These are phyloP conservation scores for Fusarium globosum DNA, from an alignment of 2,329 filamentous ascomycete genomes.

Conservation along the genomic window DNA sequence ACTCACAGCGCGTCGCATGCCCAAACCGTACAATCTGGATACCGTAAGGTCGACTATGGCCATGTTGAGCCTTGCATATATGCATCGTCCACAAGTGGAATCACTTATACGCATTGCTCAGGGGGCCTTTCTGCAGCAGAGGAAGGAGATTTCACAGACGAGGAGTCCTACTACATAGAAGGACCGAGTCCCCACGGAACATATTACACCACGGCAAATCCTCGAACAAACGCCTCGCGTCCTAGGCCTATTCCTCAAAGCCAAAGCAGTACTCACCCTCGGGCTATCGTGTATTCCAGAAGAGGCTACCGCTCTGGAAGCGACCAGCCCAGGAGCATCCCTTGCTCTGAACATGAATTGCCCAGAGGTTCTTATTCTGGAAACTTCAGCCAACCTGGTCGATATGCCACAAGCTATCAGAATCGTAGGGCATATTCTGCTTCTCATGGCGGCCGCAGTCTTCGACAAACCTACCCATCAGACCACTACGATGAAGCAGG, in stretches of 20 bases:
- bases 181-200: constrained; percentile 18
- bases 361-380: constrained; percentile 19
- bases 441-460: constrained; percentile 10
- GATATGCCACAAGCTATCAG: constrained; percentile 18
- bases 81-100: constrained; percentile 1
- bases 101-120: constrained; percentile 1
- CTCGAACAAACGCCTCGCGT: background rate
- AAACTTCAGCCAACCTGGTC: constrained; percentile 21
- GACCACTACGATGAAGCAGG: constrained; percentile 30
- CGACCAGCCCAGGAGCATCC: constrained; percentile 3
- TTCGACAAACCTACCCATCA: constrained; percentile 21
- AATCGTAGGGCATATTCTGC: constrained; percentile 19
- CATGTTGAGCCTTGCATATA: background rate
- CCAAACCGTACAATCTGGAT: background rate
- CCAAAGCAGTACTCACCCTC: background rate
- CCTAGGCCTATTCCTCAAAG: background rate
- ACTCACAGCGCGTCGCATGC: constrained; percentile 5
- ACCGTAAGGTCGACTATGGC: background rate
- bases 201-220: constrained; percentile 14
- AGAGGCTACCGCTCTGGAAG: background rate
- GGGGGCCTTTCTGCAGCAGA: background rate
- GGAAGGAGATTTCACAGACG: constrained; percentile 8
- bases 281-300: background rate
- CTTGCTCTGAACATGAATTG: background rate
- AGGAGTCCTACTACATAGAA: constrained; percentile 4